These are phyloP conservation scores for Syzygium jambos DNA, from an alignment of 345 rosid genomes.

Conservation along the genomic window DNA sequence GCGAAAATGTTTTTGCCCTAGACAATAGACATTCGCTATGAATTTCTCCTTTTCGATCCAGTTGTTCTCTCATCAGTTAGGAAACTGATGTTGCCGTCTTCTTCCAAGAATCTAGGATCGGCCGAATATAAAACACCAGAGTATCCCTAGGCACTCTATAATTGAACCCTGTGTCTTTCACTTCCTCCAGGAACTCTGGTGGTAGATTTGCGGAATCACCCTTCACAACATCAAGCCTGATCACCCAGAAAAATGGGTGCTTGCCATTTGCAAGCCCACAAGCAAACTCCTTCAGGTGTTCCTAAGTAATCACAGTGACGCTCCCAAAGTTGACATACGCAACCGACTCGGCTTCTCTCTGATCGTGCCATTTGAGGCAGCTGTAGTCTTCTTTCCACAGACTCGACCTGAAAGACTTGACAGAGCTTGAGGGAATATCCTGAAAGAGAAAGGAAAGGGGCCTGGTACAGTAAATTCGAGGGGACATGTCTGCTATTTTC, in stretches of 20 bases:
- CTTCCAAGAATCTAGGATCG: neutral
- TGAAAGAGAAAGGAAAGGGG: slow-evolving; percentile 19
- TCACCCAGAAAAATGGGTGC: neutral
- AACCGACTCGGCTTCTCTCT: slow-evolving; percentile 3
- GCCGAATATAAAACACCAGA: neutral
- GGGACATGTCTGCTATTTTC: slow-evolving; percentile 7
- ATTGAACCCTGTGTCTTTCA: neutral
- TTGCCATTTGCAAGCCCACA: neutral
- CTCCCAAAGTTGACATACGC: slow-evolving; percentile 8
- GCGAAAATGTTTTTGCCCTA: neutral
- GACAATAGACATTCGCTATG: too few species aligned
- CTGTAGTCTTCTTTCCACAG: slow-evolving; percentile 3
- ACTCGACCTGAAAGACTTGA: slow-evolving; percentile 1
- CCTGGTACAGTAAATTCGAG: slow-evolving; percentile 14
- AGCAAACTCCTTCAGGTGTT: neutral
- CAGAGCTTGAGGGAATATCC: neutral
- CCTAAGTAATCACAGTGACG: neutral
- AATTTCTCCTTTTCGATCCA: neutral
- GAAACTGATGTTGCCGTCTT: neutral
- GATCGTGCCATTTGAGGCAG: slow-evolving; percentile 13
- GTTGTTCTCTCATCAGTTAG: neutral
- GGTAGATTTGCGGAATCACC: neutral
- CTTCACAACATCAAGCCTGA: neutral
- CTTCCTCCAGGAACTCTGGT: neutral
- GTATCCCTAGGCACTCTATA: neutral